Conservation (phyloP, 257 asterid species). For the Rehmannia glutinosa region DNA sequence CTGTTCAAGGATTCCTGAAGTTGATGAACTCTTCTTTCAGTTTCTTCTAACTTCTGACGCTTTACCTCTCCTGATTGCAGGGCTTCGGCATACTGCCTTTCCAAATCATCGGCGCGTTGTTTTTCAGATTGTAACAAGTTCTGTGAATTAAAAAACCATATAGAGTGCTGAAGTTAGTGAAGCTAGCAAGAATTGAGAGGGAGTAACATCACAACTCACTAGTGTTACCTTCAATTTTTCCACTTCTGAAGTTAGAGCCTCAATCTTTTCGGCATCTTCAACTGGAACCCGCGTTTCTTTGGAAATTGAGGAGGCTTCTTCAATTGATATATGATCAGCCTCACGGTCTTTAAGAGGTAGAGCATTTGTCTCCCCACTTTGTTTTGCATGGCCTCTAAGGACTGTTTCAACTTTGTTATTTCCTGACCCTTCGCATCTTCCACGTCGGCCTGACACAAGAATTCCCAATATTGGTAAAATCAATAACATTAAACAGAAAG, state of each 20-base stretch:
- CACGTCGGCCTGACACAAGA: conserved; percentile 59
- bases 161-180: conserved; percentile 10
- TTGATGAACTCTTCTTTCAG: conserved; percentile 85
- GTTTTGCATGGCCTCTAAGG: conserved; percentile 50
- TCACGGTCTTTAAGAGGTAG: conserved; percentile 51
- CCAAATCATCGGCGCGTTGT: conserved; percentile 66
- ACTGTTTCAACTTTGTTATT: conserved; percentile 51
- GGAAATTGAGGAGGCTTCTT: conserved; percentile 54
- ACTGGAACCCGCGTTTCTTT: conserved; percentile 44
- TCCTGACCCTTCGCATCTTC: conserved; percentile 63
- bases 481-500: conserved; percentile 3
- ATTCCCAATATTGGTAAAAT: conserved; percentile 15
- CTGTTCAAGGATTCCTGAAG: conserved; percentile 96
- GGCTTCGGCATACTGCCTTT: conserved; percentile 58
- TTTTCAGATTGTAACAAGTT: conserved; percentile 55
- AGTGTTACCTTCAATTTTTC: conserved; percentile 61
- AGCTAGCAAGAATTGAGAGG: conserved; percentile 8
- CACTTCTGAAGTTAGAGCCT: conserved; percentile 54
- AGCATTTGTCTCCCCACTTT: conserved; percentile 52
- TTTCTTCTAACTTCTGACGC: conserved; percentile 79
- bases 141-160: conserved; percentile 34
- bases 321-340: conserved; percentile 58
- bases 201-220: conserved; percentile 17
- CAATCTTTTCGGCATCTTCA: conserved; percentile 50
- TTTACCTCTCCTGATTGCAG: conserved; percentile 58